These are phyloP conservation scores for Neurospora sp. DNA, from an alignment of 495 filamentous ascomycete species.

Conservation along the genomic window DNA sequence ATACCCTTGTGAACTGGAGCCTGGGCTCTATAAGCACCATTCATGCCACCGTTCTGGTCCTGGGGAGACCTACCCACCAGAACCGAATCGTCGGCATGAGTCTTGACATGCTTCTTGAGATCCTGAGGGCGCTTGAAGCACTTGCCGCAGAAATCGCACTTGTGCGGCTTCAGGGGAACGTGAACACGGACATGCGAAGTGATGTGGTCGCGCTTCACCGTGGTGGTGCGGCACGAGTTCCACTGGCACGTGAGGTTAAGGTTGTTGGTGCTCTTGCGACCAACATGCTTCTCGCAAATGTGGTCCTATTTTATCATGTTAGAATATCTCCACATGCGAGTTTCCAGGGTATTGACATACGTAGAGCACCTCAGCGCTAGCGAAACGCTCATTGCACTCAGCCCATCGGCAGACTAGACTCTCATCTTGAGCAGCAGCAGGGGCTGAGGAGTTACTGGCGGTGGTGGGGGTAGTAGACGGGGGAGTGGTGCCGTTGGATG, in stretches of 20 bases:
- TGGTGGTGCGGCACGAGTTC: slow-evolving; percentile 91
- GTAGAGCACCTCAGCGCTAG: slow-evolving; percentile 75
- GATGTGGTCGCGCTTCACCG: slow-evolving; percentile 98
- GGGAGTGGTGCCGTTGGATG: slow-evolving; percentile 35
- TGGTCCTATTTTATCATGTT: slow-evolving; percentile 57
- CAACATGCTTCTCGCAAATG: slow-evolving; percentile 96
- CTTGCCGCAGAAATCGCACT: slow-evolving; percentile 97
- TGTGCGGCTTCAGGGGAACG: slow-evolving; percentile 95
- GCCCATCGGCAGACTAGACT: slow-evolving; percentile 78
- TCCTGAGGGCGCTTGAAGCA: slow-evolving; percentile 99
- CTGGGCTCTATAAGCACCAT: slow-evolving; percentile 41
- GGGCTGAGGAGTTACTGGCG: slow-evolving; percentile 19
- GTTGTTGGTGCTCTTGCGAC: slow-evolving; percentile 98
- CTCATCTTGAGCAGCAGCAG: slow-evolving; percentile 39
- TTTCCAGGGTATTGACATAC: slow-evolving; percentile 45
- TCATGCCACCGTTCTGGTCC: slow-evolving; percentile 55
- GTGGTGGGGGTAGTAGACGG: slow-evolving; percentile 30
- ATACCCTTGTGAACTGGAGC: slow-evolving; percentile 41
- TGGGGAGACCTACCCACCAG: slow-evolving; percentile 60
- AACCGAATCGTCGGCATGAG: slow-evolving; percentile 96
- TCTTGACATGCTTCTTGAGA: slow-evolving; percentile 99
- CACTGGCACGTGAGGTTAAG: slow-evolving; percentile 95
- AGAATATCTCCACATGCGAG: not conserved
- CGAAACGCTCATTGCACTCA: slow-evolving; percentile 71
- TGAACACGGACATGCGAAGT: slow-evolving; percentile 98